Percentiles rank a stretch among this genome's conserved stretches.
phyloP scores from a whole-genome alignment of 306 rosid species.

The Malus sieversii region DNA sequence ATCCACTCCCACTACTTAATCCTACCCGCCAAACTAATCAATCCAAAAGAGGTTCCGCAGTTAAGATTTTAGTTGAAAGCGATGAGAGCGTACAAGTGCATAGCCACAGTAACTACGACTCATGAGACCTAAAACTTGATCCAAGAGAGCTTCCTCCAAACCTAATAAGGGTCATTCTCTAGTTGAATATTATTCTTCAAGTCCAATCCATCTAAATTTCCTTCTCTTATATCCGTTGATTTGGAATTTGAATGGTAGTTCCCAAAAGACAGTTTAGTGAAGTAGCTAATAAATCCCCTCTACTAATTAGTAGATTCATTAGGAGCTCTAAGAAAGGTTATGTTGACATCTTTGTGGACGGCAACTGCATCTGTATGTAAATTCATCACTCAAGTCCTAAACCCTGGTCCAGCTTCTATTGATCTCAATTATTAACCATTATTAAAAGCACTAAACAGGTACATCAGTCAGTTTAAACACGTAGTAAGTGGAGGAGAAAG shows the following conservation, averaged over 20 bases:
- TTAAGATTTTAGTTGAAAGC: too few relatives aligned
- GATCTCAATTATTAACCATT: slow-evolving; percentile 7
- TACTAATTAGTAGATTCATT: neutral
- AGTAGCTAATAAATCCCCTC: neutral
- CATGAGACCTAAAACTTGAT: neutral
- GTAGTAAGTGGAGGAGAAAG: neutral
- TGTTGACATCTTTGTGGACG: neutral
- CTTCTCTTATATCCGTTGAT: too few relatives aligned
- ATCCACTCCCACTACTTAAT: neutral
- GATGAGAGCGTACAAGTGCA: too few relatives aligned
- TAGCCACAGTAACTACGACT: too few relatives aligned
- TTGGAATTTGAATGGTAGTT: neutral
- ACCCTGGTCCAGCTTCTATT: slow-evolving; percentile 5
- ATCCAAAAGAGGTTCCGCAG: too few relatives aligned
- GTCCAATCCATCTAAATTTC: too few relatives aligned
- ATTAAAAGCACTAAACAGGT: too few relatives aligned
- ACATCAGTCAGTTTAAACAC: neutral
- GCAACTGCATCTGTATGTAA: neutral
- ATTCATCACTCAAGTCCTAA: neutral
- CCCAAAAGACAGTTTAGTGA: neutral
- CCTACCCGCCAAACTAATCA: too few relatives aligned
- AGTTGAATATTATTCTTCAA: neutral
- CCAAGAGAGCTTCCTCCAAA: neutral
- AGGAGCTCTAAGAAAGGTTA: neutral
- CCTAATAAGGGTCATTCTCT: neutral